Evolutionary conservation across 2,329 filamentous ascomycete genomes (phyloP), one percentile per base, ranked within the genome.

Genomic region (Penicillium sp.): DNA sequence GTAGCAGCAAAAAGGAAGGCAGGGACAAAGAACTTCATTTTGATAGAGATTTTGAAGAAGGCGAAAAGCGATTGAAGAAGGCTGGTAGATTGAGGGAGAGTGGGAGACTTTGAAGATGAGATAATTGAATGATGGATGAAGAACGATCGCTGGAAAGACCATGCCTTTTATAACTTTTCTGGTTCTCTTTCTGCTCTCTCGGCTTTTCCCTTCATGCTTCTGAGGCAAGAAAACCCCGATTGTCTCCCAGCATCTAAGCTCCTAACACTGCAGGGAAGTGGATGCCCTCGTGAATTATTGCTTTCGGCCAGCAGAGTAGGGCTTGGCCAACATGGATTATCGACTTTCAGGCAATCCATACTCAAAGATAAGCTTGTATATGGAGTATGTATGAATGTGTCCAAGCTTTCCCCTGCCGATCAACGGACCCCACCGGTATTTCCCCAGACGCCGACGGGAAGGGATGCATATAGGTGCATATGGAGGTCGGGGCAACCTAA

Each of bases 11-110:
- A 62, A 55, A 68, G 44, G 49, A 68, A 52, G 31, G 66, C 58
- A 25, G 66, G 49, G 33, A 63, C 33, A 60, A 68, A 61, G 64
- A 70, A 68, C 67, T 70, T 64, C 68, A 70, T 70, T 57, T 58
- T 69, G 61, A 19, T 59, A 6, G n/a, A 5, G 4, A 21, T 36
- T 36, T 59, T 47, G 17, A 23, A 6, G n/a, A 29, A 43, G 3
- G 12, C 21, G 27, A 17, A 41, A 44, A 43, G 50, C 7, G 31
- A 36, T 50, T 38, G 15, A 23, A 38, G 10, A 49, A 56, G 48
- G 9, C 31, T 12, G 36, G 53, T 25, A 47, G 44, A 42, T n/a
- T 53, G 43, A 45, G 27, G 54, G 33, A 7, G 17, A 15, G 23
- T 38, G 15, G 9, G 55, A 19, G 38, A 1, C 15, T 54, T 60